Conservation (phyloP, 164 flowering plant species). For the Taxillus chinensis region DNA sequence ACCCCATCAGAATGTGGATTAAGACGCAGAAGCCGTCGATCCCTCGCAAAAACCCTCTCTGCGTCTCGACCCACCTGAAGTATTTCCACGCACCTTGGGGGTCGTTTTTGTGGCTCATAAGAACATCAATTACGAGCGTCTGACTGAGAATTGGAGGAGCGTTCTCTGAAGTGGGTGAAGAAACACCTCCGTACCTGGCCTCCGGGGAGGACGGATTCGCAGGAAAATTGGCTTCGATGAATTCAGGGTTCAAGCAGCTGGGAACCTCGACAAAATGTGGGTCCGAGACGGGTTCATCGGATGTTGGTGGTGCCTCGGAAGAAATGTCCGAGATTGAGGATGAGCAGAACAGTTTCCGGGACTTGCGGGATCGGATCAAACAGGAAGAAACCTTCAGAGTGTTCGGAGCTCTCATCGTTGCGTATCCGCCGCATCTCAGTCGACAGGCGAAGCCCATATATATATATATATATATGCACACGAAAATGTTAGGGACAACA, state of each 20-base stretch:
- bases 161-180: conserved; percentile 3
- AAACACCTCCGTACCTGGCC: not conserved
- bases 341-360: not conserved
- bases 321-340: not conserved
- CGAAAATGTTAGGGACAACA: no score
- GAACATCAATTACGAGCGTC: conserved; percentile 24
- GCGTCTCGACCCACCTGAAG: conserved; percentile 23
- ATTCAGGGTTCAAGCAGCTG: not conserved
- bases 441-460: no score
- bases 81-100: conserved; percentile 33
- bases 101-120: conserved; percentile 23
- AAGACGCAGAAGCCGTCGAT: conserved; percentile 36
- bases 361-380: not conserved
- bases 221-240: conserved; percentile 1
- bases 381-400: not conserved
- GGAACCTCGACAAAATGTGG: not conserved
- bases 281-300: conserved; percentile 5
- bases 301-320: not conserved
- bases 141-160: conserved; percentile 3
- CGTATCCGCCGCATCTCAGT: not conserved
- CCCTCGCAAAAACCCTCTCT: conserved; percentile 22
- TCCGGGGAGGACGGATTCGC: not conserved
- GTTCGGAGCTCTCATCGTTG: not conserved
- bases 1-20: conserved; percentile 39
- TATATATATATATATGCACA: no score